Evolutionary conservation across 2,329 filamentous ascomycete genomes (phyloP).

Genomic region (Zymoseptoria tritici): DNA sequence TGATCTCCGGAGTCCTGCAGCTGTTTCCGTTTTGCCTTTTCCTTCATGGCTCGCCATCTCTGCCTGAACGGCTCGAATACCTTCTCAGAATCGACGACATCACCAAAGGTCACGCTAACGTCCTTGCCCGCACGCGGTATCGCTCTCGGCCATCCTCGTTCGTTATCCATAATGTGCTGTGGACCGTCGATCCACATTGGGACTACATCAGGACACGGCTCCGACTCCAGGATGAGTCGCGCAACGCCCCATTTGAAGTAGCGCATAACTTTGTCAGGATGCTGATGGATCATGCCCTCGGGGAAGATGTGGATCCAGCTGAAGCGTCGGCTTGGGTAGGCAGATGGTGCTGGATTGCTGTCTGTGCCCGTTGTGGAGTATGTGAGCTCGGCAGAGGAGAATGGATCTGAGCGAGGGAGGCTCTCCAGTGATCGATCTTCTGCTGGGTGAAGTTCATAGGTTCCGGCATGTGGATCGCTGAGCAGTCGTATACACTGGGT

Average conservation of each 20-base stretch:
- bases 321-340: conserved; percentile 60
- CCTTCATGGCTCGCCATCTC: conserved; percentile 65
- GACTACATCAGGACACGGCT: conserved; percentile 78
- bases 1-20: conserved; percentile 23
- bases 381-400: conserved; percentile 44
- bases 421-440: conserved; percentile 1
- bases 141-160: conserved; percentile 69
- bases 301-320: conserved; percentile 95
- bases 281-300: conserved; percentile 89
- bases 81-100: conserved; percentile 63
- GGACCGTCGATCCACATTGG: conserved; percentile 93
- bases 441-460: conserved; percentile 11
- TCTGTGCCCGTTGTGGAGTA: conserved; percentile 64
- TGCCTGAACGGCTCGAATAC: conserved; percentile 70
- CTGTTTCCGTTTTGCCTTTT: conserved; percentile 40
- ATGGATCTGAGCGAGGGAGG: conserved; percentile 44
- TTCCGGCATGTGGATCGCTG: conserved; percentile 42
- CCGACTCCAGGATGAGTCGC: conserved; percentile 80
- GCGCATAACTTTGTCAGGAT: conserved; percentile 67
- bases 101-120: conserved; percentile 70
- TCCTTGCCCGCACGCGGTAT: conserved; percentile 66
- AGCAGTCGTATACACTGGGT: conserved; percentile 78
- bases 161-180: conserved; percentile 81
- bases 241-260: conserved; percentile 99
- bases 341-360: conserved; percentile 62